A percentile compares a stretch with the other conserved stretches of the same genome.
Evolutionary conservation across 495 filamentous ascomycete species (phyloP).

Genomic region (Xylaria curta): DNA sequence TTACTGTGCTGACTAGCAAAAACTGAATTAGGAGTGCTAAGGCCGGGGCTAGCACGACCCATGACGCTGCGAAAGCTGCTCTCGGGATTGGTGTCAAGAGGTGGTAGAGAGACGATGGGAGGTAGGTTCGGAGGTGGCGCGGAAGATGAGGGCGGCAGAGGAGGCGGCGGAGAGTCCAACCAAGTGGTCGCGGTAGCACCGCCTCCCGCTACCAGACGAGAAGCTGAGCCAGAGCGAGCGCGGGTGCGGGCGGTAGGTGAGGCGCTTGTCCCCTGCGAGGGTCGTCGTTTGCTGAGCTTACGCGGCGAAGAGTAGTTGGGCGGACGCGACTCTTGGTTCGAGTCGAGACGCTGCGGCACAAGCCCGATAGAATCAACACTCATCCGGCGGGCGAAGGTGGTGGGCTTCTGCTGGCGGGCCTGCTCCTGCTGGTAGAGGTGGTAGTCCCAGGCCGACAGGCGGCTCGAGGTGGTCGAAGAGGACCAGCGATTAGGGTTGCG

Average conservation of each 20-base stretch:
- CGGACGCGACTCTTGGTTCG: conserved; percentile 16
- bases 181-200: conserved; percentile 19
- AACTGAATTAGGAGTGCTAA: conserved; percentile 23
- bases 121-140: conserved; percentile 41
- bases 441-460: conserved; percentile 55
- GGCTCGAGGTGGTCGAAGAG: conserved; percentile 75
- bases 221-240: conserved; percentile 10
- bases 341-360: conserved; percentile 33
- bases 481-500: conserved; percentile 85
- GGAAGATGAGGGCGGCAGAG: conserved; percentile 39
- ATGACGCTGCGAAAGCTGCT: conserved; percentile 28
- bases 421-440: conserved; percentile 24
- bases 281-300: conserved; percentile 32
- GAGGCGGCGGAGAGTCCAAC: conserved; percentile 34
- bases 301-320: conserved; percentile 36
- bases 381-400: conserved; percentile 53
- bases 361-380: conserved; percentile 46
- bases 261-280: conserved; percentile 29
- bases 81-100: conserved; percentile 36
- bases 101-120: conserved; percentile 37
- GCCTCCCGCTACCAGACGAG: conserved; percentile 3
- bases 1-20: conserved; percentile 23
- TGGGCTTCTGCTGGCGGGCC: conserved; percentile 18
- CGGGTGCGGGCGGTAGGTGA: conserved; percentile 26
- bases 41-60: conserved; percentile 28